Percentiles rank a stretch among this genome's conserved stretches.
These are phyloP conservation scores for Boletus semigastroideus DNA, from an alignment of 1,284 basidiomycete genomes.

Conservation along the genomic window DNA sequence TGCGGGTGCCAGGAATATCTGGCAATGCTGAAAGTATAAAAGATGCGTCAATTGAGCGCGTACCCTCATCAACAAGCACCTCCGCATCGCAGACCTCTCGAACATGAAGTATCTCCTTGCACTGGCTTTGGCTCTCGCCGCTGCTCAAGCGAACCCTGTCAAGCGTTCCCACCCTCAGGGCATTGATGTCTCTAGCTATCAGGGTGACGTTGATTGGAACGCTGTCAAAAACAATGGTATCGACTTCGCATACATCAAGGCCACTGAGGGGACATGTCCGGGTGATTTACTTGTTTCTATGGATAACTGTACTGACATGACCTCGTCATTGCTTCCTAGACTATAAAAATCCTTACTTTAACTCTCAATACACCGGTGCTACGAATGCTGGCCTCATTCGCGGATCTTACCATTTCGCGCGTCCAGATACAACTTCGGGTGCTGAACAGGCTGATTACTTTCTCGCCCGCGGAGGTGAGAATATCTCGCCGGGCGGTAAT, in stretches of 20 bases:
- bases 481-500: neutral
- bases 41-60: neutral
- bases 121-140: conserved; percentile 18
- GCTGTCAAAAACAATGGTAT: conserved; percentile 55
- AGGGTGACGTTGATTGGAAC: conserved; percentile 53
- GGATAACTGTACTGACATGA: neutral
- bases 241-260: conserved; percentile 67
- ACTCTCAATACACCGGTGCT: conserved; percentile 45
- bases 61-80: neutral
- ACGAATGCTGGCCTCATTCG: conserved; percentile 49
- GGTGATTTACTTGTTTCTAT: conserved; percentile 1
- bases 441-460: conserved; percentile 54
- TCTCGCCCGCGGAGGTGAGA: conserved; percentile 55
- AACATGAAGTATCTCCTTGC: conserved; percentile 23
- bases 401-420: conserved; percentile 44
- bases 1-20: too few relatives aligned
- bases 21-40: conserved; percentile 13
- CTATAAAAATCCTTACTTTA: conserved; percentile 40
- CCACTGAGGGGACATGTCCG: neutral
- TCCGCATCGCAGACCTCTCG: neutral
- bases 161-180: conserved; percentile 43
- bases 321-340: conserved; percentile 12
- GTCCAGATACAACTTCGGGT: conserved; percentile 40
- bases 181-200: conserved; percentile 59
- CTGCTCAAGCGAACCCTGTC: conserved; percentile 11